A percentile compares a stretch with the other conserved stretches of the same genome.
These are phyloP conservation scores for Acacia pycnantha DNA, from an alignment of 331 rosid species.

Conservation along the genomic window DNA sequence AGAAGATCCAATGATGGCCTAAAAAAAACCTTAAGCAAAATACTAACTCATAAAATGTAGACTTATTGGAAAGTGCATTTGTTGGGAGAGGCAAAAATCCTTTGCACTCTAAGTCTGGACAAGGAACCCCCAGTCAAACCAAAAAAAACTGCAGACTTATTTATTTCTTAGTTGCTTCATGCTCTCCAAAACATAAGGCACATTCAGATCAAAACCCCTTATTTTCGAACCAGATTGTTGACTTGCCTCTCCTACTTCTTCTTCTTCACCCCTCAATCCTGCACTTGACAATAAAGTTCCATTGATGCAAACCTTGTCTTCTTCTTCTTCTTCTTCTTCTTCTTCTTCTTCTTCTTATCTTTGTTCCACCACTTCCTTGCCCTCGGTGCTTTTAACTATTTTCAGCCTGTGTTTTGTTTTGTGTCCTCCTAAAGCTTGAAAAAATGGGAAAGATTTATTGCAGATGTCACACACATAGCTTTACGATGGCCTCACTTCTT, in stretches of 20 bases:
- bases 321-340: too few relatives aligned
- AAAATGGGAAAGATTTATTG: constrained; percentile 21
- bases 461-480: constrained; percentile 21
- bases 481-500: not conserved
- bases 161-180: too few relatives aligned
- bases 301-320: not conserved
- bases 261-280: not conserved
- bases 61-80: too few relatives aligned
- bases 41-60: too few relatives aligned
- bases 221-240: not conserved
- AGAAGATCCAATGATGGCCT: too few relatives aligned
- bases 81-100: fast-evolving
- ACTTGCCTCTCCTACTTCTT: constrained; percentile 7
- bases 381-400: not conserved
- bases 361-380: not conserved
- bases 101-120: too few relatives aligned
- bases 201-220: not conserved
- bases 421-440: constrained; percentile 50
- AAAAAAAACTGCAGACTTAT: too few relatives aligned
- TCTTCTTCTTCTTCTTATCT: not conserved
- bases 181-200: not conserved
- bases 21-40: too few relatives aligned
- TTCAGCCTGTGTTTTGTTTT: constrained; percentile 40
- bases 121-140: fast-evolving
- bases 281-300: not conserved